These are phyloP conservation scores for Rasamsonia emersonii DNA, from an alignment of 2,329 filamentous ascomycete species.

Conservation along the genomic window DNA sequence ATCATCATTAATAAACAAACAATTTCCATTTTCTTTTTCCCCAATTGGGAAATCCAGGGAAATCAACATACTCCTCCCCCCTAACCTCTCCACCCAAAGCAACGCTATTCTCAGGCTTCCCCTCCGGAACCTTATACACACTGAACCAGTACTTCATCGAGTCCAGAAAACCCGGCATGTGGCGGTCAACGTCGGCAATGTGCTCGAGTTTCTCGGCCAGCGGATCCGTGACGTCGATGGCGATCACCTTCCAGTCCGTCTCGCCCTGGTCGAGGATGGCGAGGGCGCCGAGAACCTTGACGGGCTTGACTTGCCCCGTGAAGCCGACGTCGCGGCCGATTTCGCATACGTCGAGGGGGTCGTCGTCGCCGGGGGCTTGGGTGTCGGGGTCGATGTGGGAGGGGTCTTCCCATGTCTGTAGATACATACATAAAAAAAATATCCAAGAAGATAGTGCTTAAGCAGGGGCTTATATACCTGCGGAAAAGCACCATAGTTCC, in stretches of 20 bases:
- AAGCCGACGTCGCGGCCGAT: slow-evolving; percentile 85
- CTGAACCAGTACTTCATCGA: slow-evolving; percentile 97
- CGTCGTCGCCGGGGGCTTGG: slow-evolving; percentile 91
- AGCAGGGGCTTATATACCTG: slow-evolving; percentile 48
- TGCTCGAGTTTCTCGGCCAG: slow-evolving; percentile 83
- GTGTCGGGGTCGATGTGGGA: slow-evolving; percentile 81
- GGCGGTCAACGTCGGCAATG: slow-evolving; percentile 85
- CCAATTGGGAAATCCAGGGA: not conserved
- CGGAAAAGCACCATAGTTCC: slow-evolving; percentile 94
- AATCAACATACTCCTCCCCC: slow-evolving; percentile 1
- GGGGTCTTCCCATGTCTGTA: slow-evolving; percentile 87
- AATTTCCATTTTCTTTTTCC: not conserved
- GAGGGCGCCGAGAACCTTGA: slow-evolving; percentile 93
- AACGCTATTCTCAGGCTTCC: slow-evolving; percentile 78
- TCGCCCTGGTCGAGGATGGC: slow-evolving; percentile 88
- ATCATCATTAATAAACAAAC: not conserved
- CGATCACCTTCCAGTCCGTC: slow-evolving; percentile 97
- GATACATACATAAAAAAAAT: not conserved
- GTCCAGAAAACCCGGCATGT: slow-evolving; percentile 77
- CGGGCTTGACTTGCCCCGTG: slow-evolving; percentile 83
- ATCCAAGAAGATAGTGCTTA: too few species aligned
- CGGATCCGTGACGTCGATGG: slow-evolving; percentile 55
- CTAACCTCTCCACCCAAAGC: slow-evolving; percentile 50
- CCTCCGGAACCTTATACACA: slow-evolving; percentile 87
- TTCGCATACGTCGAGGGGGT: slow-evolving; percentile 90